Evolutionary conservation across 371 early-diverging fungal species (phyloP), one percentile per base, ranked within the genome.

Genomic region (Funneliformis caledonium): DNA sequence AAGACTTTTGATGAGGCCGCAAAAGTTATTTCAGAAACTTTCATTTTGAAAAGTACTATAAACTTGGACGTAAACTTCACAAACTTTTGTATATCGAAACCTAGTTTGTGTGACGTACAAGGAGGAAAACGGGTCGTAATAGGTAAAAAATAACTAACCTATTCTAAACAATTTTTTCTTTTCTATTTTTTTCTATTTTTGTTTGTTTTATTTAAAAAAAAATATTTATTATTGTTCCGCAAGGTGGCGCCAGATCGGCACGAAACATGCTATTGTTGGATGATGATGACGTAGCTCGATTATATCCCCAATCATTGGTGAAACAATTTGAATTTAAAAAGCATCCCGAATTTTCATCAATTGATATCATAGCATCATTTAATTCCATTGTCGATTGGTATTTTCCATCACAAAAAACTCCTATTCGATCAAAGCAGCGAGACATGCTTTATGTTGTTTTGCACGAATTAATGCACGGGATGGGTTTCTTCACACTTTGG

Each of bases 241-340:
- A 26, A 82, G 83, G 87, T 61, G 81, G 86, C 19, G 84, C 85
- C 64, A 78, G 83, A 11, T 87, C 91, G 8, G 82, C 90, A 1
- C 83, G 88, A 67, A 86, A 87, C 6, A 87, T 87, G 61, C 45
- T 86, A 2, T 86, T 88, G 84, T 73, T 81, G 10, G 88, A 88
- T 72, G 83, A 84, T 22, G 87, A 87, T 69, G 84, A 85, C 33
- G 84, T 83, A 67, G 84, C 83, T 6, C 72, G 89, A 56, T 87
- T 91, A 82, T 92, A 92, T 81, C 92, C 94, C 43, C 94, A 93
- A 81, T 87, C 91, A 37, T 73, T 92, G 31, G 82, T 91, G 12
- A 92, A 92, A 78, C 93, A 93, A 64, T 85, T 86, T 22, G 81
- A 78, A 2, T 12, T 80, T 10, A 65, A 83, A 22, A 73, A 77